Evolutionary conservation across 169 alveolate genomes (phyloP).

Genomic region (Cryptosporidium sp.): DNA sequence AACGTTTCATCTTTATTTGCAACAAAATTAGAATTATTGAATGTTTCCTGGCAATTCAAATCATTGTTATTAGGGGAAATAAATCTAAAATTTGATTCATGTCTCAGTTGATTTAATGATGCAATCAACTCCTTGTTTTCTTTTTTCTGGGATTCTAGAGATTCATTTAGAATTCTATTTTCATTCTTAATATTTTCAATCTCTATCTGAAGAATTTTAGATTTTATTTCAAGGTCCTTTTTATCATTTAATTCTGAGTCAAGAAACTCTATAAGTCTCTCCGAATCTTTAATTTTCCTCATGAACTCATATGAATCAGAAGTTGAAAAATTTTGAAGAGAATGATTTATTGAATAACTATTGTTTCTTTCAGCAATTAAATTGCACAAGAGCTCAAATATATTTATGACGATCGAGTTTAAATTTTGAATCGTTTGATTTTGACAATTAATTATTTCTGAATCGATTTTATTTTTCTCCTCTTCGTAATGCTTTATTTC

Average conservation of each 20-base stretch:
- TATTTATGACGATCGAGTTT: background rate
- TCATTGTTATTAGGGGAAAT: background rate
- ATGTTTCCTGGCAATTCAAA: background rate
- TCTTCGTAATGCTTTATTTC: constrained; percentile 21
- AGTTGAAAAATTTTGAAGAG: background rate
- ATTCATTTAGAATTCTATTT: background rate
- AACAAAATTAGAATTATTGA: background rate
- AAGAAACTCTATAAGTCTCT: background rate
- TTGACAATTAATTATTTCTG: constrained; percentile 15
- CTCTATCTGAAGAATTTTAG: constrained; percentile 29
- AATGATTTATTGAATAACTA: background rate
- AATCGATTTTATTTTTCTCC: constrained; percentile 18
- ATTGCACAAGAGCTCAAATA: constrained; percentile 3
- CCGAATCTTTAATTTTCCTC: background rate
- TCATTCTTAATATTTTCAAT: constrained; percentile 21
- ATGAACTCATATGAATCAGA: constrained; percentile 23
- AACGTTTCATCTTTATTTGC: background rate
- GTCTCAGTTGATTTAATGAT: constrained; percentile 7
- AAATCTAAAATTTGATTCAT: background rate
- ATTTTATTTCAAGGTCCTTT: background rate
- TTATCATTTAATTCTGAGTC: constrained; percentile 27
- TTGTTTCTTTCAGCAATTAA: background rate
- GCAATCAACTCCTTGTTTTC: constrained; percentile 15
- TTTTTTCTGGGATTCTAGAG: background rate
- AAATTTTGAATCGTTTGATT: background rate